Conservation (phyloP, 2,329 filamentous ascomycete genomes). For the Pseudodiploospora longispora region DNA sequence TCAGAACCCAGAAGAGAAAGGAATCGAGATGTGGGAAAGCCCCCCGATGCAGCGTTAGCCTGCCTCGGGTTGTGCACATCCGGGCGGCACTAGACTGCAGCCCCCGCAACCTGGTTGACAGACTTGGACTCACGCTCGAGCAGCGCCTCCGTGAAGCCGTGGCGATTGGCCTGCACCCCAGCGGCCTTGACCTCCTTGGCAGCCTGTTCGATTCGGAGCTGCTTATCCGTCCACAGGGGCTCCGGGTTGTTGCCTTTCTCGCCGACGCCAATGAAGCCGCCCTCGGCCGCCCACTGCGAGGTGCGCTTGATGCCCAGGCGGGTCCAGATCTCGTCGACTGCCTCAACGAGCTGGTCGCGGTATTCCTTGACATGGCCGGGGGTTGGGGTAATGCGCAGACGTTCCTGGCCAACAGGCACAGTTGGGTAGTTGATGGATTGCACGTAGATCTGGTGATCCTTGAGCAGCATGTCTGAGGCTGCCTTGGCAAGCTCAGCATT, state of each 20-base stretch:
- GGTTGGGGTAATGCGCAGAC: constrained; percentile 90
- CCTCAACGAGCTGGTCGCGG: constrained; percentile 76
- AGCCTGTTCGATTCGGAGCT: constrained; percentile 68
- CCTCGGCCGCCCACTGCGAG: constrained; percentile 81
- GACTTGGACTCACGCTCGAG: constrained; percentile 45
- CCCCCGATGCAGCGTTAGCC: too few relatives aligned
- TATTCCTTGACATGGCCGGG: constrained; percentile 82
- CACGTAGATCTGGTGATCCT: constrained; percentile 89
- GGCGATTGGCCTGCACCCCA: constrained; percentile 20
- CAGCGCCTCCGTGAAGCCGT: constrained; percentile 47
- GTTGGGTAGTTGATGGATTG: constrained; percentile 99
- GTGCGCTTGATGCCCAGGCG: constrained; percentile 87
- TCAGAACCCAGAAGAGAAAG: too few relatives aligned
- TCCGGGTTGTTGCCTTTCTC: constrained; percentile 53
- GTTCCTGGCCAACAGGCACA: constrained; percentile 94
- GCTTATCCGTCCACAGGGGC: constrained; percentile 87
- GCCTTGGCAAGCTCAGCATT: constrained; percentile 88
- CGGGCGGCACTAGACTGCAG: constrained; percentile 16
- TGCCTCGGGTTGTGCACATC: too few relatives aligned
- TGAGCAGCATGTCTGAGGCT: constrained; percentile 84
- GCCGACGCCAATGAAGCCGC: constrained; percentile 92
- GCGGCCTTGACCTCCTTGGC: constrained; percentile 52
- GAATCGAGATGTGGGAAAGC: too few relatives aligned
- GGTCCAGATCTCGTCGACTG: constrained; percentile 81
- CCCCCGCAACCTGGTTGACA: constrained; percentile 19